A percentile compares a stretch with the other conserved stretches of the same genome.
Conservation (phyloP, 148 eudicot genomes). For the Vaccinium corymbosum region DNA sequence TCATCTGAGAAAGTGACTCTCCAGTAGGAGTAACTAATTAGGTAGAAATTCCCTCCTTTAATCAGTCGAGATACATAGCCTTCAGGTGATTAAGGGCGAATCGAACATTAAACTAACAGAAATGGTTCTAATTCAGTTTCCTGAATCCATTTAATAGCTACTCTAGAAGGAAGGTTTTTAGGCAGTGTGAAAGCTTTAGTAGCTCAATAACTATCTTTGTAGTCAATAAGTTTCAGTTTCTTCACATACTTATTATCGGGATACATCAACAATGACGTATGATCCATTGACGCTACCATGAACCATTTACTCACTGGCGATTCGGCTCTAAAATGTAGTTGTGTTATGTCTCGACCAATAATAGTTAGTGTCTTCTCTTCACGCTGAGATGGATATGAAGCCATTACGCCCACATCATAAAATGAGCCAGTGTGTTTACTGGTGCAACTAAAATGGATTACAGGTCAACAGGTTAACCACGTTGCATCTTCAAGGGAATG, state of each 20-base stretch:
- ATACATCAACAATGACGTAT: neutral
- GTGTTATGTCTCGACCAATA: neutral
- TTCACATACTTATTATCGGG: neutral
- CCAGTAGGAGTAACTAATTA: neutral
- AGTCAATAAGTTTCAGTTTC: neutral
- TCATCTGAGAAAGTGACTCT: neutral
- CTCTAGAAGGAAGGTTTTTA: neutral
- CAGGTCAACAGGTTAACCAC: neutral
- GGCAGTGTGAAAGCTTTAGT: neutral
- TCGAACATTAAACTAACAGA: neutral
- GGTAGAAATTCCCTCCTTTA: neutral
- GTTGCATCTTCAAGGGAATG: neutral
- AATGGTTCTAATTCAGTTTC: neutral
- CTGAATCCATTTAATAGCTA: neutral
- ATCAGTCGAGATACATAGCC: neutral
- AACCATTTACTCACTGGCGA: neutral
- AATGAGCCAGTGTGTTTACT: neutral
- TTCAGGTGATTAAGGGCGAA: too few relatives aligned
- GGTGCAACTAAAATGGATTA: slow-evolving; percentile 1
- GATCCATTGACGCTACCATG: neutral
- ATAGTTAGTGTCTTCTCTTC: neutral
- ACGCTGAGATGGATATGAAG: neutral
- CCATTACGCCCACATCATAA: neutral
- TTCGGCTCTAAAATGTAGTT: neutral
- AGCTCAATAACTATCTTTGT: neutral